Conservation (phyloP, 2,329 filamentous ascomycete species). For the Talaromyces rugulosus region DNA sequence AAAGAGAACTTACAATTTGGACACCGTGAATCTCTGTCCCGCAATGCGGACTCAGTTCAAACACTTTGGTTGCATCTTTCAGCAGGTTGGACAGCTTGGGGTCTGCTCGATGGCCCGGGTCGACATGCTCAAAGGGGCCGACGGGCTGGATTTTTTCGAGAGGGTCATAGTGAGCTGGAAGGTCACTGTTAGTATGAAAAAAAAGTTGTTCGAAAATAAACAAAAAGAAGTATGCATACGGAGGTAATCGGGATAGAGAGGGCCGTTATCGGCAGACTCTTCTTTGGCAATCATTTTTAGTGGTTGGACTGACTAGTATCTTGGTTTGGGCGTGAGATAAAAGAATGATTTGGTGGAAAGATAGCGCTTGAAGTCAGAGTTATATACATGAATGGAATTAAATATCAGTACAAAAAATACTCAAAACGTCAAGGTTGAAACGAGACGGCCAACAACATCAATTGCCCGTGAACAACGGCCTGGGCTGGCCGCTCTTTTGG, state of each 20-base stretch:
- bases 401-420: background rate
- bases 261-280: background rate
- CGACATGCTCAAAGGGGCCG: slow-evolving; percentile 39
- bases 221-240: background rate
- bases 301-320: background rate
- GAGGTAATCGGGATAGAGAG: slow-evolving; percentile 1
- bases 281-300: background rate
- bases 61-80: slow-evolving; percentile 16
- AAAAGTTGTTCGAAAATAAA: background rate
- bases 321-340: background rate
- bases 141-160: slow-evolving; percentile 20
- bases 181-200: background rate
- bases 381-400: background rate
- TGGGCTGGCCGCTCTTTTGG: background rate
- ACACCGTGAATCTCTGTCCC: slow-evolving; percentile 5
- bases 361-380: background rate
- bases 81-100: slow-evolving; percentile 41
- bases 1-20: background rate
- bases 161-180: background rate
- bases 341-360: background rate
- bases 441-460: too few species aligned
- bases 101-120: slow-evolving; percentile 40
- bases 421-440: background rate
- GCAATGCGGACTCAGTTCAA: slow-evolving; percentile 4
- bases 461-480: background rate